phyloP scores from a whole-genome alignment of 2,329 filamentous ascomycete genomes.

The Aspergillus luchuensis region DNA sequence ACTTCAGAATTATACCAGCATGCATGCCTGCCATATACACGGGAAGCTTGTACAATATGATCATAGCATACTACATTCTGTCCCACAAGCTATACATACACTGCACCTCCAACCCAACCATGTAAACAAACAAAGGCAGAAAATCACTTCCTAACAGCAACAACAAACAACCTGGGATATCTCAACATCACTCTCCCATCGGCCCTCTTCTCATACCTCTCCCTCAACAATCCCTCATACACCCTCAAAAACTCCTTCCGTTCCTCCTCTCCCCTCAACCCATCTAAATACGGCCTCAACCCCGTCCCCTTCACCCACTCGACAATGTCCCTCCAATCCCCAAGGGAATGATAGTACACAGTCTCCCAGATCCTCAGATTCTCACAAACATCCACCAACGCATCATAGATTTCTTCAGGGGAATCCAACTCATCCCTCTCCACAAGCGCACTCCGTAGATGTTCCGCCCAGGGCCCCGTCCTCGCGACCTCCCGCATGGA shows the following conservation, averaged over 20 bases:
- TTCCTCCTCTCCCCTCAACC: constrained; percentile 43
- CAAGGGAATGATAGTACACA: constrained; percentile 56
- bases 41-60: no score
- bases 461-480: constrained; percentile 42
- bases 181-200: constrained; percentile 59
- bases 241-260: constrained; percentile 48
- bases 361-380: constrained; percentile 59
- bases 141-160: constrained; percentile 40
- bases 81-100: no score
- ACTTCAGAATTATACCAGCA: no score
- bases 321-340: constrained; percentile 53
- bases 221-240: constrained; percentile 51
- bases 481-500: constrained; percentile 51
- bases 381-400: constrained; percentile 40
- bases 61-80: no score
- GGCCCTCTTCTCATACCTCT: constrained; percentile 46
- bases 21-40: no score
- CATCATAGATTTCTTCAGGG: constrained; percentile 52
- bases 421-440: constrained; percentile 53
- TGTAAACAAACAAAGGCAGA: not conserved
- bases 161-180: constrained; percentile 61
- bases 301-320: constrained; percentile 64
- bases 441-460: constrained; percentile 32
- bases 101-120: no score
- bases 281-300: constrained; percentile 57